These are phyloP conservation scores for Coccomyxa subellipsoidea DNA, from an alignment of 163 green algal species.

Conservation along the genomic window DNA sequence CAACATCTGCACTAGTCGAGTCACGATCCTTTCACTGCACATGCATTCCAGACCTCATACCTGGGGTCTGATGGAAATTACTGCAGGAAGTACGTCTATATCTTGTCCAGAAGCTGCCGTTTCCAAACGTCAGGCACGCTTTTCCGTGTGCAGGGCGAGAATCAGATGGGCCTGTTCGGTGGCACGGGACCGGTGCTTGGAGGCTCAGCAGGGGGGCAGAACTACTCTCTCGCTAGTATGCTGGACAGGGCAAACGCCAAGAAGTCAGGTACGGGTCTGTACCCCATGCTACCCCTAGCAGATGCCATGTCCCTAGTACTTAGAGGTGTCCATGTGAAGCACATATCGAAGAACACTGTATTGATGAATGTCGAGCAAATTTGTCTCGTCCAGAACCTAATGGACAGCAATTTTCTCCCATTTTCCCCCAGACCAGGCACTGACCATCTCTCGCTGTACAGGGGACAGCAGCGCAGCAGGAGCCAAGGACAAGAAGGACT, in stretches of 20 bases:
- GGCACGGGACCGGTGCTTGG: background rate
- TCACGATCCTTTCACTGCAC: no score
- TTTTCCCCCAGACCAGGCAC: background rate
- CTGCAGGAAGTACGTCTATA: no score
- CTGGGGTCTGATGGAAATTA: no score
- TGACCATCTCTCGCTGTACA: background rate
- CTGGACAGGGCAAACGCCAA: background rate
- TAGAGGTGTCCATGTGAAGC: no score
- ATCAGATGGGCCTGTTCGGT: background rate
- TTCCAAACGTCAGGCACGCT: no score
- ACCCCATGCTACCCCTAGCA: background rate
- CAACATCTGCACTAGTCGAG: no score
- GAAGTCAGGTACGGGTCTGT: background rate
- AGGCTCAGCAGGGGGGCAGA: background rate
- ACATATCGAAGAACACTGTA: no score
- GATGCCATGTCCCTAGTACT: background rate
- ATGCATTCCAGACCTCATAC: no score
- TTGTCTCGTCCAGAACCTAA: no score
- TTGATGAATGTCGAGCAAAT: no score
- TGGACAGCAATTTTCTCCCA: no score
- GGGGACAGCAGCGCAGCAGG: background rate
- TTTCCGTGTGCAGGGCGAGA: background rate
- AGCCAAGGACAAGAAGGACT: background rate
- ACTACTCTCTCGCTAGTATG: background rate
- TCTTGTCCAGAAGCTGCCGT: no score